Conservation (phyloP, 495 filamentous ascomycete species). For the Podospora comata region DNA sequence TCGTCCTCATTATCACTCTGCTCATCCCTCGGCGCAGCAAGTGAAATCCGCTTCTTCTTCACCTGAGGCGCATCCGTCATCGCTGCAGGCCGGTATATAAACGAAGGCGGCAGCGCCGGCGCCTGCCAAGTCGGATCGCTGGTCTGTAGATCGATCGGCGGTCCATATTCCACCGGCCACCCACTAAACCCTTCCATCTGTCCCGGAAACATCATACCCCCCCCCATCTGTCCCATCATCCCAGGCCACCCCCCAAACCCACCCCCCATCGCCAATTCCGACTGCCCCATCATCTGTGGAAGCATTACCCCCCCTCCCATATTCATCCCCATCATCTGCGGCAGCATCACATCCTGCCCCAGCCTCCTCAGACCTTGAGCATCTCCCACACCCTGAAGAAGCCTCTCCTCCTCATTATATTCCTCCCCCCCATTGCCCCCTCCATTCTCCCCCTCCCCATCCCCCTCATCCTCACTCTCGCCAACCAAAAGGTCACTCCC, state of each 20-base stretch:
- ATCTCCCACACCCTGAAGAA: constrained; percentile 19
- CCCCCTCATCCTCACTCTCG: constrained; percentile 41
- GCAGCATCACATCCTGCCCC: neutral
- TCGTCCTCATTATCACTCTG: constrained; percentile 29
- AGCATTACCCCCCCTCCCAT: neutral
- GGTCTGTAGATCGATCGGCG: constrained; percentile 6
- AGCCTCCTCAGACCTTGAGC: neutral
- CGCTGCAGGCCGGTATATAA: constrained; percentile 1
- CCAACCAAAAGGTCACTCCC: constrained; percentile 25
- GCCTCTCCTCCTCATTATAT: constrained; percentile 31
- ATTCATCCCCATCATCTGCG: neutral
- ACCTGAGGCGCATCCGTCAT: constrained; percentile 3
- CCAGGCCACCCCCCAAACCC: constrained; percentile 9
- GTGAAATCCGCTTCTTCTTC: constrained; percentile 15
- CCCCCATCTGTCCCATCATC: constrained; percentile 7
- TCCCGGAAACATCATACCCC: constrained; percentile 13
- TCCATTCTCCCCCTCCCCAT: constrained; percentile 17
- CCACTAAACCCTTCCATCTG: constrained; percentile 11
- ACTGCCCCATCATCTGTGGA: neutral
- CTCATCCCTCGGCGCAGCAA: constrained; percentile 15
- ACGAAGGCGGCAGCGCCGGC: constrained; percentile 29
- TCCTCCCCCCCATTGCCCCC: constrained; percentile 12
- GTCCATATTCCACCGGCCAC: neutral
- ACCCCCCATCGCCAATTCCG: constrained; percentile 8
- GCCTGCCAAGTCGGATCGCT: constrained; percentile 29